These are phyloP conservation scores for Termitomyces bulborhizus DNA, from an alignment of 768 basidiomycete species.

Conservation along the genomic window DNA sequence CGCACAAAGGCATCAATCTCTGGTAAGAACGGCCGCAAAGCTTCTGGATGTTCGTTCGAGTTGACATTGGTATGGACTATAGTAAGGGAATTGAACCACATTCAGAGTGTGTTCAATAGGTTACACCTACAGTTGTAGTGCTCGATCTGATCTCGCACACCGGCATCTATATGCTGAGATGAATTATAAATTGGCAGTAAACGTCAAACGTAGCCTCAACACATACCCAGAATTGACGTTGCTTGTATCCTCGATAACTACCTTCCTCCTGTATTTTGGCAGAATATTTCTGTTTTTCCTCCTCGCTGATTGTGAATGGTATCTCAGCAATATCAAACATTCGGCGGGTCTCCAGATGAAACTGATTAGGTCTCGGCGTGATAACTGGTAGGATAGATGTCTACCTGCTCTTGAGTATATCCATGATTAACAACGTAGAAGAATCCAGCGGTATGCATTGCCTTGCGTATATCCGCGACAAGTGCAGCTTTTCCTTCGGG, in stretches of 20 bases:
- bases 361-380: neutral
- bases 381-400: neutral
- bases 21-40: slow-evolving; percentile 27
- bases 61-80: slow-evolving; percentile 28
- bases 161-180: slow-evolving; percentile 51
- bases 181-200: neutral
- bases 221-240: slow-evolving; percentile 10
- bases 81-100: neutral
- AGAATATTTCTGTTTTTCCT: slow-evolving; percentile 32
- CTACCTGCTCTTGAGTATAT: slow-evolving; percentile 32
- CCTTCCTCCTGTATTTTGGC: slow-evolving; percentile 28
- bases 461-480: slow-evolving; percentile 35
- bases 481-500: slow-evolving; percentile 30
- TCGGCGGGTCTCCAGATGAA: slow-evolving; percentile 25
- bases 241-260: slow-evolving; percentile 33
- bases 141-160: slow-evolving; percentile 59
- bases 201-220: no score
- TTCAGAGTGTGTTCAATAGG: neutral
- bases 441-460: slow-evolving; percentile 36
- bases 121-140: slow-evolving; percentile 48
- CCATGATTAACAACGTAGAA: slow-evolving; percentile 47
- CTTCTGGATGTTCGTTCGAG: slow-evolving; percentile 26
- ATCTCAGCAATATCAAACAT: slow-evolving; percentile 39
- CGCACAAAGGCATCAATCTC: slow-evolving; percentile 28
- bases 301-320: slow-evolving; percentile 28